Conservation (phyloP, 1,284 basidiomycete genomes). For the Ustilago tritici region DNA sequence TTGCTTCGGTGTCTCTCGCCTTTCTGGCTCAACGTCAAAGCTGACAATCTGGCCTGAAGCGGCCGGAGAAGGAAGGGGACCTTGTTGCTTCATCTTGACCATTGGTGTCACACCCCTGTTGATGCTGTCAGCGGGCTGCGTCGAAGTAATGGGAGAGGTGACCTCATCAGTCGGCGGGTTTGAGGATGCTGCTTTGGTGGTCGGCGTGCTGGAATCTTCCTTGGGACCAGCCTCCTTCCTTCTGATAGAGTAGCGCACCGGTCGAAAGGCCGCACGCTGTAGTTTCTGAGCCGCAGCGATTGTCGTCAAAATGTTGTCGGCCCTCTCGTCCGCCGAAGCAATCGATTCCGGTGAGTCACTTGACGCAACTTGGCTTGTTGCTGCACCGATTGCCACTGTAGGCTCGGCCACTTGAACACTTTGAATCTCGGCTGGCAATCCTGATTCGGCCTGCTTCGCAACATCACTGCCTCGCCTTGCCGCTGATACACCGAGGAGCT, state of each 20-base stretch:
- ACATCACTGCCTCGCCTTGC: neutral
- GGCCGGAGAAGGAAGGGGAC: neutral
- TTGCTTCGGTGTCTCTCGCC: neutral
- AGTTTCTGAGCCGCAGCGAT: constrained; percentile 5
- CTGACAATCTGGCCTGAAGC: constrained; percentile 6
- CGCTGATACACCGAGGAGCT: neutral
- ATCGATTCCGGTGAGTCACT: neutral
- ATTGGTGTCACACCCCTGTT: neutral
- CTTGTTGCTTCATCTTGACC: neutral
- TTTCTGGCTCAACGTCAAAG: constrained; percentile 15
- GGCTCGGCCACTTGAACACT: neutral
- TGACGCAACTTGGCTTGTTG: neutral
- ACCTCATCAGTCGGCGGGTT: neutral
- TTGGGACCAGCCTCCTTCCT: constrained; percentile 13
- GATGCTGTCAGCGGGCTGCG: neutral
- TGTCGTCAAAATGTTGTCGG: constrained; percentile 1
- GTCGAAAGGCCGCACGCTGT: constrained; percentile 5
- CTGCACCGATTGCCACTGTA: neutral
- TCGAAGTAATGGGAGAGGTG: neutral
- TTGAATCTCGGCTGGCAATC: neutral
- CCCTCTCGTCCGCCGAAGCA: constrained; percentile 4
- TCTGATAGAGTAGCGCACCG: constrained; percentile 11
- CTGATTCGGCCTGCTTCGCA: neutral
- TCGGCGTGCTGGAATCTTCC: neutral
- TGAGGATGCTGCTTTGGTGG: neutral